Evolutionary conservation across 192 early-diverging fungal species (phyloP).

Genomic region (Coemansia asiatica): DNA sequence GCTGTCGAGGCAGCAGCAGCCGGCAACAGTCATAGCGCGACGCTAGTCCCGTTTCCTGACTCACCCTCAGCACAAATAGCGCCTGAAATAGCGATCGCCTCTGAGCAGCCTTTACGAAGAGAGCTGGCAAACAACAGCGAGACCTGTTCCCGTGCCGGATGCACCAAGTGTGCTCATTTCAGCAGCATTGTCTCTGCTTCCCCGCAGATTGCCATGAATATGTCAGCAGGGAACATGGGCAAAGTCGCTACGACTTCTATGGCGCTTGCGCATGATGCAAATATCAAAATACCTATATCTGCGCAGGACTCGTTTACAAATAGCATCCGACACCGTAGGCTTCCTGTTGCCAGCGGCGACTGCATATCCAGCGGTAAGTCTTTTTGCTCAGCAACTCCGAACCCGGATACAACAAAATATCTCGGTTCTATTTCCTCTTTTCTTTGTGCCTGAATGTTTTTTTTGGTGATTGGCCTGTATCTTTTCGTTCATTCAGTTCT

Average conservation of each 20-base stretch:
- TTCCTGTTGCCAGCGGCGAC: conserved; percentile 18
- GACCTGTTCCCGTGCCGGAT: conserved; percentile 21
- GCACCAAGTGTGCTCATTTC: conserved; percentile 40
- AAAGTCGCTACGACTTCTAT: conserved; percentile 33
- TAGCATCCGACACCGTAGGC: conserved; percentile 20
- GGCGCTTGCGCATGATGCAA: conserved; percentile 46
- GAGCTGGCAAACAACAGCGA: not conserved
- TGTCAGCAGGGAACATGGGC: conserved; percentile 53
- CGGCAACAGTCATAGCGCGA: not conserved
- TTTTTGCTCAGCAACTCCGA: not conserved
- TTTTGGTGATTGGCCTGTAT: not conserved
- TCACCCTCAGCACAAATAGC: conserved; percentile 1
- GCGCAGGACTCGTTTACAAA: conserved; percentile 51
- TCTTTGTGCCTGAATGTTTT: not conserved
- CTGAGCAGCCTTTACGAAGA: conserved; percentile 1
- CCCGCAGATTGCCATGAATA: conserved; percentile 48
- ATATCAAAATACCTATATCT: conserved; percentile 49
- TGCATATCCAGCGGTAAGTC: conserved; percentile 43
- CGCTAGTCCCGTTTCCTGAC: conserved; percentile 6
- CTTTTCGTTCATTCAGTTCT: not conserved
- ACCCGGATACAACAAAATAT: not conserved
- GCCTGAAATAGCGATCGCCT: not conserved
- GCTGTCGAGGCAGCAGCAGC: conserved; percentile 2
- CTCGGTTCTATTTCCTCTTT: not conserved
- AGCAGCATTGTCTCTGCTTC: conserved; percentile 41